Evolutionary conservation across 441 rosid genomes (phyloP), one percentile per base, ranked within the genome.

Genomic region (Gossypium trilobum): DNA sequence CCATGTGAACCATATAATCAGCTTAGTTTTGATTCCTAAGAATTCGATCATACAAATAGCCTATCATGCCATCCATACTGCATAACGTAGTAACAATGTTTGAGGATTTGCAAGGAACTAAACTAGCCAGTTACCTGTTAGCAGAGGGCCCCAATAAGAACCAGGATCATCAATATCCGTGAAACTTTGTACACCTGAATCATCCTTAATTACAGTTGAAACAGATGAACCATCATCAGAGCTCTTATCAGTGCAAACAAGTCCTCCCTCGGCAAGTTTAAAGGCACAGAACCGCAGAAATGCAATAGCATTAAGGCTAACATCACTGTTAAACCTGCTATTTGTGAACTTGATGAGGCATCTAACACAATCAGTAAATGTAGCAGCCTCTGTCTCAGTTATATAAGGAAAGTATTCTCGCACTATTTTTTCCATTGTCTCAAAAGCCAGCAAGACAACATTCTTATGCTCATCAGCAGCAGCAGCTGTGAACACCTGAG

Each of bases 371-470:
- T 92, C 98, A 5, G 99, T 92, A 78, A 92, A 95, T 62, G 88
- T 90, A 72, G 89, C 83, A 9, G 91, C 83, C 86, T 95, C 99
- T 16, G 99, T 95, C 87, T 95, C 99, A 67, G 96, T 95, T 79
- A 95, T 92, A 71, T 87, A 84, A 68, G 98, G 88, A 80, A 92
- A 95, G 77, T 91, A 92, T 73, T 95, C 99, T 62, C 98, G 93
- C 66, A 95, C 98, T 67, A 95, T 91, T 82, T 91, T 95, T 78
- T 95, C 99, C 96, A 91, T 91, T 3, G 98, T 95, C 84, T 92
- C 95, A 56, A 92, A 95, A 70, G 98, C 96, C 85, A 95, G 80
- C 82, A 87, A 78, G 74, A 95, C 96, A 77, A 95, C 86, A 72
- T 86, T 95, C 84, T 89, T 95, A 72, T 85, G 82, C 81, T 92